A percentile compares a stretch with the other conserved stretches of the same genome.
Evolutionary conservation across 371 early-diverging fungal genomes (phyloP).

Genomic region (Rhizopus sp.): DNA sequence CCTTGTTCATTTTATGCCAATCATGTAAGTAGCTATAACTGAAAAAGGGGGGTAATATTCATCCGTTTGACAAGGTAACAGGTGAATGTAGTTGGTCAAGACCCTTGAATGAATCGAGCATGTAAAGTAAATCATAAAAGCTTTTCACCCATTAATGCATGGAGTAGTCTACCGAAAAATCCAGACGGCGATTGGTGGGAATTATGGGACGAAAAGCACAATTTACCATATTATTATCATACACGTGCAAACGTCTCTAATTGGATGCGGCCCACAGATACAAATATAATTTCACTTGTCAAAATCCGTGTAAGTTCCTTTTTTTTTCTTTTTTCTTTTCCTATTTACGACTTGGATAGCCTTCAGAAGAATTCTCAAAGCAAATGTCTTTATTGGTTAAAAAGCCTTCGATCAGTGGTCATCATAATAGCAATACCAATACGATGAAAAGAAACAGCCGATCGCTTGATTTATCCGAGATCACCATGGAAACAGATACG

Average conservation of each 20-base stretch:
- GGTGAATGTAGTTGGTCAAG: constrained; percentile 14
- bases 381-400: constrained; percentile 25
- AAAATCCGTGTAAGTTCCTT: constrained; percentile 57
- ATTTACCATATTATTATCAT: constrained; percentile 88
- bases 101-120: constrained; percentile 1
- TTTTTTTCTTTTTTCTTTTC: constrained; percentile 4
- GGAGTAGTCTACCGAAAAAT: constrained; percentile 27
- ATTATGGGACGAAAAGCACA: constrained; percentile 82
- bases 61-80: constrained; percentile 10
- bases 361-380: constrained; percentile 20
- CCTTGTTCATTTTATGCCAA: constrained; percentile 17
- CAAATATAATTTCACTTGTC: constrained; percentile 77
- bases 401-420: constrained; percentile 13
- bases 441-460: constrained; percentile 36
- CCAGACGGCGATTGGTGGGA: constrained; percentile 95
- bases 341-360: constrained; percentile 4
- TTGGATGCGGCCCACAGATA: constrained; percentile 81
- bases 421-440: neutral
- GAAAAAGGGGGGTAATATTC: neutral
- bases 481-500: neutral
- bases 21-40: constrained; percentile 4
- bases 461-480: constrained; percentile 34
- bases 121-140: constrained; percentile 1
- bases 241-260: constrained; percentile 80
- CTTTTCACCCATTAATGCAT: no score